Conservation (phyloP, 345 rosid genomes). For the Citrus trifoliata region DNA sequence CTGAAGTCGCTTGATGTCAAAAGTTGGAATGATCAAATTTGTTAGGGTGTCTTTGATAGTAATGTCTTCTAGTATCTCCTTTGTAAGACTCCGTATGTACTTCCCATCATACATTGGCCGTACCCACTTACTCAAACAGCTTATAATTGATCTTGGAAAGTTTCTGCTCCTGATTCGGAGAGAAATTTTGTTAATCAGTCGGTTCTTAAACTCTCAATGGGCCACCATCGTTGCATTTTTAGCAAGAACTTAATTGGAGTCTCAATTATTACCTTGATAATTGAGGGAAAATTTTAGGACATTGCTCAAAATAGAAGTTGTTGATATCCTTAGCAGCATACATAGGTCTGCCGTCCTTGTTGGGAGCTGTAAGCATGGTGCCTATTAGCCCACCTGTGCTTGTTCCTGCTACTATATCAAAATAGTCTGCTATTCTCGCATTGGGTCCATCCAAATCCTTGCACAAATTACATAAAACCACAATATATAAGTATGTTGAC, state of each 20-base stretch:
- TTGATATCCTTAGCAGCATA: slow-evolving; percentile 22
- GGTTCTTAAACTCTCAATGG: no score
- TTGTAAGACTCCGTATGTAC: background rate
- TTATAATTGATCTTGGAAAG: background rate
- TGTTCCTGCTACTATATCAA: slow-evolving; percentile 15
- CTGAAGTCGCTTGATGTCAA: slow-evolving; percentile 22
- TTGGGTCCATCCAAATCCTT: slow-evolving; percentile 15
- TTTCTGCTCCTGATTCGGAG: background rate
- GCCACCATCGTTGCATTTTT: no score
- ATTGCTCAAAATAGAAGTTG: slow-evolving; percentile 17
- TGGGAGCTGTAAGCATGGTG: background rate
- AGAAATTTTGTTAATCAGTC: no score
- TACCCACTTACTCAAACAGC: no score
- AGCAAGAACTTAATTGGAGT: background rate
- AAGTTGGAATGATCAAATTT: slow-evolving; percentile 13
- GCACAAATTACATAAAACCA: background rate
- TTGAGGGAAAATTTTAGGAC: slow-evolving; percentile 23
- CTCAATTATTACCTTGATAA: background rate
- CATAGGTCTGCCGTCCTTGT: slow-evolving; percentile 7
- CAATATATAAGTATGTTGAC: no score
- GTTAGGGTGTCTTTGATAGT: slow-evolving; percentile 1
- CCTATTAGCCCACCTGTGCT: slow-evolving; percentile 12
- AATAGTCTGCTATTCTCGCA: slow-evolving; percentile 22
- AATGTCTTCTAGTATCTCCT: background rate
- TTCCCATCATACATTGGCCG: background rate